Percentiles rank a stretch among this genome's conserved stretches.
phyloP scores from a whole-genome alignment of 75 land plant genomes.

The Isoetes taiwanensis region DNA sequence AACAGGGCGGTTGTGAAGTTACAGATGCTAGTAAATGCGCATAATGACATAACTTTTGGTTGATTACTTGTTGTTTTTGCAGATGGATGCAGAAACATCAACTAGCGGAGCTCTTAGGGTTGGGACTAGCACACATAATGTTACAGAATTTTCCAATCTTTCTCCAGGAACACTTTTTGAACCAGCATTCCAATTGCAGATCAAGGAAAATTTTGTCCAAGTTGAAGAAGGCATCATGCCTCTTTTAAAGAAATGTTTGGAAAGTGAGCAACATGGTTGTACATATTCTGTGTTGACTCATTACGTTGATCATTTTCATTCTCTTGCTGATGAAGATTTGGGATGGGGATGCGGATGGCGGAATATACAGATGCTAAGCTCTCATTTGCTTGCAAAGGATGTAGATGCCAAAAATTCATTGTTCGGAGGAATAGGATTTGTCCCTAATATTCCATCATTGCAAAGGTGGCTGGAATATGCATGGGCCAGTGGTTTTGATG shows the following conservation, averaged over 20 bases:
- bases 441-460: constrained; percentile 68
- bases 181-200: background rate
- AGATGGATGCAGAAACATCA: too few relatives aligned
- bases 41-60: too few relatives aligned
- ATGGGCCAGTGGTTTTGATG: constrained; percentile 77
- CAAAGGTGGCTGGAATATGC: constrained; percentile 94
- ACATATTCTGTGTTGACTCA: constrained; percentile 42
- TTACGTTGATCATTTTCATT: constrained; percentile 72
- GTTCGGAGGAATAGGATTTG: constrained; percentile 76
- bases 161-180: background rate
- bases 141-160: background rate
- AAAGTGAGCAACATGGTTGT: constrained; percentile 22
- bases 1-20: too few relatives aligned
- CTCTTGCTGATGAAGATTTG: constrained; percentile 37
- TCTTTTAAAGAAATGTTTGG: constrained; percentile 45
- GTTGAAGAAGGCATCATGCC: constrained; percentile 57
- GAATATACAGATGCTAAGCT: constrained; percentile 84
- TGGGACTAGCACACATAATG: background rate
- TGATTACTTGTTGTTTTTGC: too few relatives aligned
- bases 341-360: constrained; percentile 99
- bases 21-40: too few relatives aligned
- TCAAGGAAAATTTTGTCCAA: constrained; percentile 19
- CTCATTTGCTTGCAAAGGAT: constrained; percentile 41
- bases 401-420: constrained; percentile 38
- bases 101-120: too few relatives aligned